Evolutionary conservation across 1,139 yeast species (phyloP).

Genomic region (Torulaspora pretoriensis): DNA sequence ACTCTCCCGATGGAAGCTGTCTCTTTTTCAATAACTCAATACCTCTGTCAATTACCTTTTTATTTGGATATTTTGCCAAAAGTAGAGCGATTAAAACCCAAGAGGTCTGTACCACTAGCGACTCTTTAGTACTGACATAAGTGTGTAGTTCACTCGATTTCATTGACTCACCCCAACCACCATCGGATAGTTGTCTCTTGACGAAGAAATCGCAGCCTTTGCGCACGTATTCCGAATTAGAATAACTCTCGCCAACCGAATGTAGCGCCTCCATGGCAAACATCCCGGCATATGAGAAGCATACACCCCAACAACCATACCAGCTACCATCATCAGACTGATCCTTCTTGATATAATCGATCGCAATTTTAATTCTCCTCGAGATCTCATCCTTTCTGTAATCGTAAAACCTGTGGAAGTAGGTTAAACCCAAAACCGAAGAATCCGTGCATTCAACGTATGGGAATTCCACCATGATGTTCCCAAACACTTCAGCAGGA

Average conservation of each 20-base stretch:
- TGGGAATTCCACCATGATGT: conserved; percentile 97
- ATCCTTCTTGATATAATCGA: conserved; percentile 59
- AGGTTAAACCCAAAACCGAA: conserved; percentile 80
- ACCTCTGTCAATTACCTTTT: conserved; percentile 58
- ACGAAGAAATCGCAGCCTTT: conserved; percentile 84
- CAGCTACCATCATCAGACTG: conserved; percentile 87
- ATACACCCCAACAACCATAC: conserved; percentile 99
- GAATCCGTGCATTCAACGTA: conserved; percentile 98
- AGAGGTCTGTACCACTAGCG: conserved; percentile 84
- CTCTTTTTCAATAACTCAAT: conserved; percentile 59
- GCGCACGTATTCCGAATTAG: conserved; percentile 56
- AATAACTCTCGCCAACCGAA: conserved; percentile 61
- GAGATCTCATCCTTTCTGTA: conserved; percentile 65
- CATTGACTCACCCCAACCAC: conserved; percentile 97
- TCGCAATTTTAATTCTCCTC: conserved; percentile 66
- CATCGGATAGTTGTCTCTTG: conserved; percentile 73
- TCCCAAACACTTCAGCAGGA: conserved; percentile 97
- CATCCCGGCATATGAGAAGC: conserved; percentile 95
- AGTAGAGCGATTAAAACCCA: conserved; percentile 87
- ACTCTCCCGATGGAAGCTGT: conserved; percentile 76
- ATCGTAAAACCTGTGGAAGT: conserved; percentile 60
- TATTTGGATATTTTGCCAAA: conserved; percentile 75
- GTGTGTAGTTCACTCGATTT: conserved; percentile 71
- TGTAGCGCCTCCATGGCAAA: conserved; percentile 91
- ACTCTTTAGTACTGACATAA: conserved; percentile 60